Base-by-base conservation (phyloP, 352 stramenopile species). In the Pythium chondricola region DNA sequence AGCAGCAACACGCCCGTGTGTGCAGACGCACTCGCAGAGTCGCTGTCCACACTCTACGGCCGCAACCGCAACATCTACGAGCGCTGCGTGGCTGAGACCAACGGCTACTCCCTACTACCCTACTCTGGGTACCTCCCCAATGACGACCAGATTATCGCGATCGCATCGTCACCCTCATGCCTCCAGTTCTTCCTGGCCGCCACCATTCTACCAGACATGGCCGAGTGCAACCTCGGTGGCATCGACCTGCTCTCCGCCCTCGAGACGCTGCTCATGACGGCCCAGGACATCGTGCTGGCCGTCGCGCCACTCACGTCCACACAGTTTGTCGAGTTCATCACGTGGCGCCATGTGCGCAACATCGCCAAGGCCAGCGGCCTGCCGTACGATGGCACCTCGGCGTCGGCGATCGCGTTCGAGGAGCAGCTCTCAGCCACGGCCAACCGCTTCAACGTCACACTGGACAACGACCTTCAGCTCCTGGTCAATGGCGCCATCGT, bases 251-350 rank as follows among this genome's bases (percentile, higher is more conserved):
- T 65, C n/a, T 70, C 76, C 6, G 61, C 66, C 29, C 70, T 76
- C 35, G 76, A 88, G 56, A 82, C 72, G 43, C 38, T 88, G 21
- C 63, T 88, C 27, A 78, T 79, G 54, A 82, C 78, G 32, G 79
- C 69, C 1, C 48, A 71, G 27, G 71, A 76, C 20, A 48, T 86
- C 40, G 54, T 48, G 0, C 35, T 66, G 1, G 57, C 52, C 0
- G 48, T 49, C 8, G n/a, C 42, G 0, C 58, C 70, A 2, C 67
- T 77, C 3, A 68, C 68, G 6, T 43, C 58, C 0, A 50, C 48
- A 5, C 46, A 83, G 43, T 81, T 84, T 30, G 30, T 69, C 29
- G 55, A 73, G 22, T 56, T 83, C 24, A 72, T 88, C 63, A 47
- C 57, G 2, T 88, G 76, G 76, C 69, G 76, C 13, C 62, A 69